Evolutionary conservation across 1,284 basidiomycete species (phyloP), one percentile per base, ranked within the genome.

Genomic region (Austroboletus novae-zelandiae): DNA sequence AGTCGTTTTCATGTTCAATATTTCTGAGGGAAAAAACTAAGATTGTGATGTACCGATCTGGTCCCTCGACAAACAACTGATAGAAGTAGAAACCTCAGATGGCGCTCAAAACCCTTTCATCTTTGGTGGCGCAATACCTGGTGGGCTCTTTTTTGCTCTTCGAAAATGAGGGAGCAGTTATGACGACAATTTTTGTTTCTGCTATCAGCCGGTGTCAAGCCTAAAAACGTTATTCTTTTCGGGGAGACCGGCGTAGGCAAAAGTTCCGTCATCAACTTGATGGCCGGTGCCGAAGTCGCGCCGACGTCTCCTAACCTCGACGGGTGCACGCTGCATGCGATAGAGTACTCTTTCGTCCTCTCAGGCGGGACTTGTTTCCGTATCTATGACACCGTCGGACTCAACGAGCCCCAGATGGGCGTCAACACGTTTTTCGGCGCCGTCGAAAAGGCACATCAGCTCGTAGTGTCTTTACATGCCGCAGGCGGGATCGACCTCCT

Each of bases 401-500:
- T 39, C 18, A 39, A 39, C 18, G 36, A 39, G 18, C 36, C 36
- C 14, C 10, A 39, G 7, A 39, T 39, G 36, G 18, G 18, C n/a
- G 8, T 20, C 36, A 23, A 18, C 36, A 23, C 17, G 10, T 39
- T 39, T 13, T 20, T 39, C 11, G 36, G n/a, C 8, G 36, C 36
- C 9, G 18, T 50, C 25, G 48, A 45, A 23, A 40, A 51, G n/a
- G 50, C 48, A 2, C 8, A 44, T 6, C 2, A 10, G 27, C 47
- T 52, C 7, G 9, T 40, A 20, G 30, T 8, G 4, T 40, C 35
- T 7, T 17, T 52, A 5, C 36, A 40, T 9, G 11, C 20, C 2
- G 10, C 42, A 2, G 51, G 51, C 10, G 51, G 51, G 6, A 9
- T 52, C 14, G 37, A 51, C 20, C 51, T 53, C 32, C 32, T 52